phyloP scores from a whole-genome alignment of 2,329 filamentous ascomycete genomes.

The Corinectria fuckeliana region DNA sequence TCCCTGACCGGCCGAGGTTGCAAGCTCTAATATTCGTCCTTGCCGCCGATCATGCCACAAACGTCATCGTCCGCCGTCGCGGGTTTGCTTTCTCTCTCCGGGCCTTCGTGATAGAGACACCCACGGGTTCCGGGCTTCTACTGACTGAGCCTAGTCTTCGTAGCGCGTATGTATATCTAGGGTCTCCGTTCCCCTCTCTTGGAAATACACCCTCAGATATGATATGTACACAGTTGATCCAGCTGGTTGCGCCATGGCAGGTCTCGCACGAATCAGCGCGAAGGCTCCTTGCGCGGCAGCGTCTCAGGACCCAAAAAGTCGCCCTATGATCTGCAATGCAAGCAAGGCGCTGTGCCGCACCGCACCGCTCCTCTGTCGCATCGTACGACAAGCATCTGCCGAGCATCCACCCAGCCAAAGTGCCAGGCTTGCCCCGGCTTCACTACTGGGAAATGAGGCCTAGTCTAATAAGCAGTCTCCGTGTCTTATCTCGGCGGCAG shows the following conservation, averaged over 20 bases:
- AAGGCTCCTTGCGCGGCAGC: slow-evolving; percentile 6
- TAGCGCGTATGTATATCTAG: background rate
- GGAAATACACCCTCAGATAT: background rate
- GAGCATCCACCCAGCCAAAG: slow-evolving; percentile 7
- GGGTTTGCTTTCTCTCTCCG: slow-evolving; percentile 28
- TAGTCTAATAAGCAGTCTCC: slow-evolving; percentile 19
- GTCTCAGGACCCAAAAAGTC: slow-evolving; percentile 12
- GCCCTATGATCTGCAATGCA: slow-evolving; percentile 28
- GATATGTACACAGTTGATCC: background rate
- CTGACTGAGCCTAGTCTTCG: background rate
- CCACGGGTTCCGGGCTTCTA: background rate
- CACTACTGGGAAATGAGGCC: slow-evolving; percentile 28
- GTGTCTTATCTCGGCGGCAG: slow-evolving; percentile 27
- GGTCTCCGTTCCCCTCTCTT: background rate
- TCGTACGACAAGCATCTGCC: slow-evolving; percentile 28
- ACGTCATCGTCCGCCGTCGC: slow-evolving; percentile 18
- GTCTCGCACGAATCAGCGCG: slow-evolving; percentile 13
- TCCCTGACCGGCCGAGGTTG: slow-evolving; percentile 15
- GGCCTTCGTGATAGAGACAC: slow-evolving; percentile 13
- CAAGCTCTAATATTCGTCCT: slow-evolving; percentile 27
- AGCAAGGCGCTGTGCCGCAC: slow-evolving; percentile 11
- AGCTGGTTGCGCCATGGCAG: slow-evolving; percentile 12
- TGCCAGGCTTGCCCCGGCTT: slow-evolving; percentile 13
- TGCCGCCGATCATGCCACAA: slow-evolving; percentile 33
- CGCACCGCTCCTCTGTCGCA: slow-evolving; percentile 14